phyloP scores from a whole-genome alignment of 352 stramenopile genomes.

The Globisporangium perplexum region DNA sequence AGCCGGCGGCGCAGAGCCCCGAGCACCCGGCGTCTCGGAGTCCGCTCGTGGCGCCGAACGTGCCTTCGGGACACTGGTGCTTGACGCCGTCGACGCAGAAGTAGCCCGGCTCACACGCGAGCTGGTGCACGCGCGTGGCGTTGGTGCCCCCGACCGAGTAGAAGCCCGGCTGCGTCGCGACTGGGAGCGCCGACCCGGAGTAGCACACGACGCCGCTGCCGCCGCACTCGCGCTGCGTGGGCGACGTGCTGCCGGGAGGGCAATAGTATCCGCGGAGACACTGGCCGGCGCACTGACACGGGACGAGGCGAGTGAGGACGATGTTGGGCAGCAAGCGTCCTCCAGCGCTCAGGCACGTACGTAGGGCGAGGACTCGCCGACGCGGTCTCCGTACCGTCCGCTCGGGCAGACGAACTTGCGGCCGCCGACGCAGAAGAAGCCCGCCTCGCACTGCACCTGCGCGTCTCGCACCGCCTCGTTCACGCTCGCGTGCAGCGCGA shows the following conservation, averaged over 20 bases:
- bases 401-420: slow-evolving; percentile 48
- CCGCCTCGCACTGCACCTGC: slow-evolving; percentile 53
- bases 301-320: neutral
- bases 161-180: slow-evolving; percentile 38
- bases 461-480: slow-evolving; percentile 34
- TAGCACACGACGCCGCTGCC: slow-evolving; percentile 41
- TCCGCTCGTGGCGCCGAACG: slow-evolving; percentile 43
- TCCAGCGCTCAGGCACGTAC: too few species aligned
- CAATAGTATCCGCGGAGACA: slow-evolving; percentile 72
- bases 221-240: slow-evolving; percentile 40
- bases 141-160: slow-evolving; percentile 61
- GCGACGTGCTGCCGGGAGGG: slow-evolving; percentile 32
- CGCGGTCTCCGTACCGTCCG: slow-evolving; percentile 43
- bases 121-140: slow-evolving; percentile 54
- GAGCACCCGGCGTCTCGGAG: slow-evolving; percentile 44
- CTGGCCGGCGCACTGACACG: slow-evolving; percentile 38
- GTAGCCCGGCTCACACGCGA: slow-evolving; percentile 57
- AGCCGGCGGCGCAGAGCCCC: slow-evolving; percentile 51
- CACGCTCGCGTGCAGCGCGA: slow-evolving; percentile 10
- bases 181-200: slow-evolving; percentile 31
- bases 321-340: too few species aligned
- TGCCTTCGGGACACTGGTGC: slow-evolving; percentile 68
- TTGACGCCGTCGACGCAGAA: slow-evolving; percentile 68
- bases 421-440: slow-evolving; percentile 61
- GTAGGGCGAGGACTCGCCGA: slow-evolving; percentile 31